Conservation (phyloP, 2,329 filamentous ascomycete genomes). For the Nannizzia gypsea region DNA sequence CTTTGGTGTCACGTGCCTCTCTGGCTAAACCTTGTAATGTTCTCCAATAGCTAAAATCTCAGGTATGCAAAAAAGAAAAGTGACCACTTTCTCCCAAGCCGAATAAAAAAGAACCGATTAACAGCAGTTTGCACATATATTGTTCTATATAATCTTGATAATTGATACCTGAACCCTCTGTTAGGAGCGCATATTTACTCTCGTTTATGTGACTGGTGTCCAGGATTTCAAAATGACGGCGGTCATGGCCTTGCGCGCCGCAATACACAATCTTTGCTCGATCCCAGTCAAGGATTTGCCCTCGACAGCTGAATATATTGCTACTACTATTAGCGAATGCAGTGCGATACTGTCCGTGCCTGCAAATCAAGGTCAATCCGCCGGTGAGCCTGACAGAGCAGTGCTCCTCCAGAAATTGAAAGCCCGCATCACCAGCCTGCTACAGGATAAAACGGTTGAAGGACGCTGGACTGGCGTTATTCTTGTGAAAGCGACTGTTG, state of each 20-base stretch:
- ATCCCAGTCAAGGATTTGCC: slow-evolving; percentile 63
- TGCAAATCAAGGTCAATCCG: slow-evolving; percentile 46
- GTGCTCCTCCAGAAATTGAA: slow-evolving; percentile 72
- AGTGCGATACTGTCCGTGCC: slow-evolving; percentile 50
- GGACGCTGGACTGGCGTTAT: slow-evolving; percentile 68
- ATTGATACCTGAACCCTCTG: not conserved
- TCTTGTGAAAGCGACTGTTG: slow-evolving; percentile 67
- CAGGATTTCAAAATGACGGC: slow-evolving; percentile 17
- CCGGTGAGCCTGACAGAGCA: slow-evolving; percentile 50
- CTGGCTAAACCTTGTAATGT: too few species aligned
- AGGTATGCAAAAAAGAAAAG: too few species aligned
- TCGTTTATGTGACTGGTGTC: not conserved
- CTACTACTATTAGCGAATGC: slow-evolving; percentile 43
- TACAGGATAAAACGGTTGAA: slow-evolving; percentile 63
- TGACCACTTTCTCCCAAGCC: too few species aligned
- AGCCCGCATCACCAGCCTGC: slow-evolving; percentile 61
- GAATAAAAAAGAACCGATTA: slow-evolving; percentile 1
- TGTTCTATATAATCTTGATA: not conserved
- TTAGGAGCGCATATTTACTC: not conserved
- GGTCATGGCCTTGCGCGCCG: slow-evolving; percentile 30
- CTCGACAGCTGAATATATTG: slow-evolving; percentile 57
- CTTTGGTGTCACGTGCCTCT: too few species aligned
- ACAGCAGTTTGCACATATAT: not conserved
- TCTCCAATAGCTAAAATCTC: too few species aligned
- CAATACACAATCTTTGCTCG: slow-evolving; percentile 49